Conservation (phyloP, 257 asterid genomes). For the Nicotiana otophora region DNA sequence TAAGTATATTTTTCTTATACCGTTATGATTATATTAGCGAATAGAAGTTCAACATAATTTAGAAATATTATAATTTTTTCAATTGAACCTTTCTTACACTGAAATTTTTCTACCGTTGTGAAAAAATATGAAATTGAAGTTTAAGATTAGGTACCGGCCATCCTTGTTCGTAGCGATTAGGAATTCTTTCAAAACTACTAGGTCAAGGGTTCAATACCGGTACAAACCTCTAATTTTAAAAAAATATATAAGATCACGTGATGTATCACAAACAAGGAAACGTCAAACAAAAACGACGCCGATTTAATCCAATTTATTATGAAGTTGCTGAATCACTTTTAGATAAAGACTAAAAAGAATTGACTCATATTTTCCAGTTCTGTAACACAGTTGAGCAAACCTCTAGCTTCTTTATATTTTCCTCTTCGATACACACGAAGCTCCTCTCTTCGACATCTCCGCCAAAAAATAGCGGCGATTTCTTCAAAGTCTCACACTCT, state of each 20-base stretch:
- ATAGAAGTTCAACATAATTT: too few species aligned
- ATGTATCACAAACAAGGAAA: neutral
- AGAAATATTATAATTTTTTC: too few species aligned
- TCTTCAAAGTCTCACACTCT: conserved; percentile 21
- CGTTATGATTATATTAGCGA: too few species aligned
- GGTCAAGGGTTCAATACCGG: too few species aligned
- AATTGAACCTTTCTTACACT: too few species aligned
- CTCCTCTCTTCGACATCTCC: conserved; percentile 12
- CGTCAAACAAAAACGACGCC: neutral
- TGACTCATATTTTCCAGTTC: neutral
- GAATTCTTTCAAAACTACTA: too few species aligned
- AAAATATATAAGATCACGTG: neutral
- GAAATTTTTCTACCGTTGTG: too few species aligned
- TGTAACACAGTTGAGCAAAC: neutral
- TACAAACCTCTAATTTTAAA: too few species aligned
- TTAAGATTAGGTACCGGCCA: too few species aligned
- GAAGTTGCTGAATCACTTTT: neutral
- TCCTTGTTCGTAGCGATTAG: too few species aligned
- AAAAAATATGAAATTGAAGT: too few species aligned
- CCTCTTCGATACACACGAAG: conserved; percentile 56
- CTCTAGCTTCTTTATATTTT: neutral
- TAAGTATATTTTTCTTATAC: too few species aligned
- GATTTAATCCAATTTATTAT: neutral
- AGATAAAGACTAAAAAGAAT: neutral
- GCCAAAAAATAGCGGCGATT: conserved; percentile 47